Conservation (phyloP, 208 protist genomes). For the Crithidia acanthocephali region DNA sequence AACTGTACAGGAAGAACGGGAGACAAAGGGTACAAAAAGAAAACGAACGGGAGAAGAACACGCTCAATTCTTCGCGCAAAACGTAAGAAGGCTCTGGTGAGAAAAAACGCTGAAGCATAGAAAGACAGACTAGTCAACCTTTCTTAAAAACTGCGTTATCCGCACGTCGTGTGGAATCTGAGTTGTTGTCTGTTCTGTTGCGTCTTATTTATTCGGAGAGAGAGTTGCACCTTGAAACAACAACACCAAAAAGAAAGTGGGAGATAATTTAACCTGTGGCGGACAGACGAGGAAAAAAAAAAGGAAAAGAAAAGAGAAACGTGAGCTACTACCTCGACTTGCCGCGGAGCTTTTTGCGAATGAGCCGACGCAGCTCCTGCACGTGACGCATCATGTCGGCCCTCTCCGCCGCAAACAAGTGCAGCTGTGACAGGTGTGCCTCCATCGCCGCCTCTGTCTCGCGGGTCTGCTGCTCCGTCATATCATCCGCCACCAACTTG, state of each 20-base stretch:
- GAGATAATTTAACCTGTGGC: neutral
- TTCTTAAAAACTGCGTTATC: too few relatives aligned
- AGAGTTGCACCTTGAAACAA: slow-evolving; percentile 8
- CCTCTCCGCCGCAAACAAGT: slow-evolving; percentile 34
- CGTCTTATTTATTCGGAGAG: too few relatives aligned
- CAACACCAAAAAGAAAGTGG: neutral
- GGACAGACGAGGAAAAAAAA: too few relatives aligned
- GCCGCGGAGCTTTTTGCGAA: slow-evolving; percentile 34
- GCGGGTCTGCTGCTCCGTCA: slow-evolving; percentile 49
- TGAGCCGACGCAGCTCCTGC: slow-evolving; percentile 37
- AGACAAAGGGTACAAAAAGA: neutral
- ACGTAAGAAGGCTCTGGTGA: neutral
- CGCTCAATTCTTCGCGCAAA: too few relatives aligned
- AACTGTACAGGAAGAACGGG: neutral
- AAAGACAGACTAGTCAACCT: neutral
- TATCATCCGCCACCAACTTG: slow-evolving; percentile 62
- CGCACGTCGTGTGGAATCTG: too few relatives aligned
- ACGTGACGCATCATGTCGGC: slow-evolving; percentile 44
- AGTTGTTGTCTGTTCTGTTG: too few relatives aligned
- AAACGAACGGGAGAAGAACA: neutral
- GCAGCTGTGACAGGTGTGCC: slow-evolving; percentile 41
- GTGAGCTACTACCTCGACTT: slow-evolving; percentile 12
- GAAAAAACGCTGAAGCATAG: neutral
- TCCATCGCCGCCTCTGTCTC: slow-evolving; percentile 55
- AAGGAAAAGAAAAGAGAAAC: too few relatives aligned